Evolutionary conservation across 177 flowering plant genomes (phyloP).

Genomic region (Vitis hybrid): DNA sequence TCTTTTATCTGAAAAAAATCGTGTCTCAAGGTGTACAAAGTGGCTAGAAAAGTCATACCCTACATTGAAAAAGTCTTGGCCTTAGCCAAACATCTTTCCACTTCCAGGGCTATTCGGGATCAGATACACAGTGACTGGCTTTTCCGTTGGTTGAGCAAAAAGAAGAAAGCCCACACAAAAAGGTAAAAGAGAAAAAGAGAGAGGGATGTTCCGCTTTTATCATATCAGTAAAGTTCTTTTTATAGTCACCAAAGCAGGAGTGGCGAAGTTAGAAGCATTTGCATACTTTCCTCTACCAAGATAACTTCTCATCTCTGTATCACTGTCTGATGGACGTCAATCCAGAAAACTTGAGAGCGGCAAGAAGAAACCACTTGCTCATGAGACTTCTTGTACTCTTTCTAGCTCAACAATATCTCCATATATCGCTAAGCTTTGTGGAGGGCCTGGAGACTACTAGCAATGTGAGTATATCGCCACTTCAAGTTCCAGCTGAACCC

Average conservation of each 20-base stretch:
- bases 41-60: not conserved
- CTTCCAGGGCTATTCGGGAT: not conserved
- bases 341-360: not conserved
- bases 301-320: not conserved
- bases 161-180: not conserved
- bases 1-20: not conserved
- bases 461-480: conserved; percentile 12
- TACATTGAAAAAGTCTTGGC: not conserved
- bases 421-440: not conserved
- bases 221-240: not conserved
- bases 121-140: not conserved
- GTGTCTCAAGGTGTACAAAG: not conserved
- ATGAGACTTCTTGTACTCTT: conserved; percentile 8
- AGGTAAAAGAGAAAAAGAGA: no score
- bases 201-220: conserved; percentile 4
- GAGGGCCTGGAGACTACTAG: conserved; percentile 5
- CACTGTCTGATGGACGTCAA: not conserved
- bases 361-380: conserved; percentile 3
- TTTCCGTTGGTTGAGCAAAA: not conserved
- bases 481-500: not conserved
- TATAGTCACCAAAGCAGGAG: not conserved
- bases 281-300: not conserved
- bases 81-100: not conserved
- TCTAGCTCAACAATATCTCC: conserved; percentile 3
- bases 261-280: not conserved